phyloP scores from a whole-genome alignment of 2,329 filamentous ascomycete species.

The Claviceps africana region DNA sequence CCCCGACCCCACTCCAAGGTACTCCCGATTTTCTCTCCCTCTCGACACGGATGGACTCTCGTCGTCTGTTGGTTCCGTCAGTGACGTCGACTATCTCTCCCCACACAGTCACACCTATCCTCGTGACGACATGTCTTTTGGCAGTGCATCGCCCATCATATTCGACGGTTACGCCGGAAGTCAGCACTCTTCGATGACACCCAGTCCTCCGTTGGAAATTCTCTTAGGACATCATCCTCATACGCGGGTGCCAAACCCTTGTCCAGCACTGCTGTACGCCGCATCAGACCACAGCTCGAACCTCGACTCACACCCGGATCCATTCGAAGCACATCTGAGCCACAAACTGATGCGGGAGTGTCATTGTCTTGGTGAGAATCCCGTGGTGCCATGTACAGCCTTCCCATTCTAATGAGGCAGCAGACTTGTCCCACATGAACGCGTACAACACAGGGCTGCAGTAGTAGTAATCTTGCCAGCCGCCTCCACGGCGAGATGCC shows the following conservation, averaged over 20 bases:
- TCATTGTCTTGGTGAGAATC: slow-evolving; percentile 39
- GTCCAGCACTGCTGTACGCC: slow-evolving; percentile 46
- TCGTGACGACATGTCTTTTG: slow-evolving; percentile 43
- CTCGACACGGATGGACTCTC: slow-evolving; percentile 37
- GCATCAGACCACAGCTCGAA: slow-evolving; percentile 47
- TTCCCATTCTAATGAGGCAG: slow-evolving; percentile 24
- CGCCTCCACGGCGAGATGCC: slow-evolving; percentile 26
- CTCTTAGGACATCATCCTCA: slow-evolving; percentile 33
- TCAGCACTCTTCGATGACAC: slow-evolving; percentile 38
- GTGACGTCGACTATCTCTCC: slow-evolving; percentile 49
- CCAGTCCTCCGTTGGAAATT: slow-evolving; percentile 40
- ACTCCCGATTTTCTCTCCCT: slow-evolving; percentile 30
- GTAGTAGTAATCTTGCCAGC: slow-evolving; percentile 31
- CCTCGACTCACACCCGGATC: slow-evolving; percentile 44
- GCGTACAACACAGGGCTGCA: slow-evolving; percentile 36
- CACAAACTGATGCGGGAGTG: slow-evolving; percentile 40
- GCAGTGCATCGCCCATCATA: slow-evolving; percentile 40
- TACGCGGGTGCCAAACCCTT: slow-evolving; percentile 41
- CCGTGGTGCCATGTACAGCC: slow-evolving; percentile 19
- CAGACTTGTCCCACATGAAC: slow-evolving; percentile 39
- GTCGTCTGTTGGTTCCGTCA: slow-evolving; percentile 44
- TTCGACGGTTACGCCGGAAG: slow-evolving; percentile 40
- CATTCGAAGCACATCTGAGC: slow-evolving; percentile 40
- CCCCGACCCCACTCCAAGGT: slow-evolving; percentile 23
- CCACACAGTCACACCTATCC: slow-evolving; percentile 42